Evolutionary conservation across 345 rosid species (phyloP), one percentile per base, ranked within the genome.

Genomic region (Melaleuca alternifolia): DNA sequence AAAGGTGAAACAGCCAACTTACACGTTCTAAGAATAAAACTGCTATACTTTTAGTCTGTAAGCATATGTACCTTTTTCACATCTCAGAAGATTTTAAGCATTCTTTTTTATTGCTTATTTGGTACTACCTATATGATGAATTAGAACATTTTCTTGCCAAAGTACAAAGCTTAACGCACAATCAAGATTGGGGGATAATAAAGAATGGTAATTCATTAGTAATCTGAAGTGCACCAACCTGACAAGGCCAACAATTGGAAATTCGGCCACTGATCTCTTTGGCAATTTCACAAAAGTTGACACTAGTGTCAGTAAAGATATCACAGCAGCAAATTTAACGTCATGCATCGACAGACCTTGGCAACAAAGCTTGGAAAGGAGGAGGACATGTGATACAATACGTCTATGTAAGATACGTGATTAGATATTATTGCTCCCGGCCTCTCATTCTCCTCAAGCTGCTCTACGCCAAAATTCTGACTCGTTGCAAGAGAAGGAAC

Each of bases 291-390:
- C 51, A 61, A 33, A 83, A 83, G 12, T 28, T 6, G 83, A 30
- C 79, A 83, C 48, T 61, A 57, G 59, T 14, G 51, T 59, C 62
- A 87, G n/a, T 83, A 75, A 61, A 84, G 37, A 30, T 84, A 24
- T 50, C 65, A 57, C 77, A 59, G 89, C 59, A 79, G 20, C 51
- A 15, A 44, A 83, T 54, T 41, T 54, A 1, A 83, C 41, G 61
- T 51, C 30, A 83, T 83, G 48, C 16, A 59, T 57, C 15, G 52
- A 86, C 85, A 61, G 46, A 97, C 99, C 99, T 97, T 97, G 86
- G 99, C 99, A 87, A 97, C 99, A 89, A 96, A 97, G 90, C 99
- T 97, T 24, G 99, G 94, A 90, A 96, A 97, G 53, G 93, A 94
- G 87, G 97, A 94, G 83, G 99, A 95, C 98, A 96, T 94, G 88